Evolutionary conservation across 2,329 filamentous ascomycete species (phyloP), one percentile per base, ranked within the genome.

Genomic region (Penicillium vulpinum): DNA sequence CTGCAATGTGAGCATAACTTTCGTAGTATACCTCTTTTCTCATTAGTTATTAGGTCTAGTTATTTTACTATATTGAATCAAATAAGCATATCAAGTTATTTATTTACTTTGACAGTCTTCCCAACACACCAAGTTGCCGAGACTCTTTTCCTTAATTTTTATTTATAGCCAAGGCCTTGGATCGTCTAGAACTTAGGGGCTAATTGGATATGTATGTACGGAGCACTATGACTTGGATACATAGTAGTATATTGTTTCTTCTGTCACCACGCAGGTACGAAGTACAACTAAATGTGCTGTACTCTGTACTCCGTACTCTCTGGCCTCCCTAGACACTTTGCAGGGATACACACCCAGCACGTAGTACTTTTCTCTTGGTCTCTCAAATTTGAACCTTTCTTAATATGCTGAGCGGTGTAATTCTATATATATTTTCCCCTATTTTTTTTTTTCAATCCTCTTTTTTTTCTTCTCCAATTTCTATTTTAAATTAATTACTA

Each of bases 121-220:
- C 5, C 8, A 22, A 24, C 8, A 15, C 24, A 13, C 43, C 28
- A 28, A n/a, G 22, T 35, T 5, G 51, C 24, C 13, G 16, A 54
- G 28, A 40, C 26, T 26, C 28, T 35, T 43, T 51, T 41, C 28
- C n/a, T 36, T 40, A n/a, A 43, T 28, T 49, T 52, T 56, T 51
- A 51, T 56, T 56, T 56, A 51, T 55, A 46, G 53, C 33, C 31
- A 16, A 6, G n/a, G n/a, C n/a, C n/a, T n/a, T 35, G 24, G 45
- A 50, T 43, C 33, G 35, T 39, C 53, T 33, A 49, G 44, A 22
- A 43, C 21, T 43, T 43, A 16, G 36, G 26, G 28, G 13, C 26
- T 22, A 28, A 28, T 50, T 50, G 11, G 5, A 47, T 16, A n/a
- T n/a, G n/a, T n/a, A n/a, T n/a, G n/a, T n/a, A n/a, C n/a, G n/a